A percentile compares a stretch with the other conserved stretches of the same genome.
Conservation (phyloP, 768 basidiomycete genomes). For the Butyriboletus loyo region DNA sequence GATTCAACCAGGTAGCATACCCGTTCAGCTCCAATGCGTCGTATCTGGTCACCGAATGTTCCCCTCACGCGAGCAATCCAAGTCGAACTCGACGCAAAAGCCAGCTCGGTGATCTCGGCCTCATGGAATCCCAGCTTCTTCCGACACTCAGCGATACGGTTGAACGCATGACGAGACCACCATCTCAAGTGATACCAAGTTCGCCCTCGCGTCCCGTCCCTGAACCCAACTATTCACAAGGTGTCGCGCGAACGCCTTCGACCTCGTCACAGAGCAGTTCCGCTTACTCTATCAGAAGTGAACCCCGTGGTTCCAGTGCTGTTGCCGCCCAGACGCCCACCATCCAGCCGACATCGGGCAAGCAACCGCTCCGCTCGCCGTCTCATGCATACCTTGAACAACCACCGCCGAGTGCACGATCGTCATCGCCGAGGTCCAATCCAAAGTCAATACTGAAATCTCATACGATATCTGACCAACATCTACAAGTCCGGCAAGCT, state of each 20-base stretch:
- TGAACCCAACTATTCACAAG: not conserved
- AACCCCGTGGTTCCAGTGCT: not conserved
- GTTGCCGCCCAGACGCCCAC: not conserved
- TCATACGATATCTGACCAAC: conserved; percentile 17
- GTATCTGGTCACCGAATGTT: conserved; percentile 1
- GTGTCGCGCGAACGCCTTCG: conserved; percentile 17
- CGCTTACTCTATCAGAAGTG: conserved; percentile 7
- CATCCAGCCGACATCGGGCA: not conserved
- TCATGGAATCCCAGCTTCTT: conserved; percentile 61
- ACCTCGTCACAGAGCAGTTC: conserved; percentile 19
- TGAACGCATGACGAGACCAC: conserved; percentile 65
- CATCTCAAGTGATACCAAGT: conserved; percentile 29
- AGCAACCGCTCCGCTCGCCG: conserved; percentile 8
- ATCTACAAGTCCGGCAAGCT: conserved; percentile 10
- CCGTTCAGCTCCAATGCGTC: conserved; percentile 18
- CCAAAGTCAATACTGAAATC: conserved; percentile 34
- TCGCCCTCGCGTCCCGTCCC: conserved; percentile 6
- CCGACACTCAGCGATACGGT: conserved; percentile 73
- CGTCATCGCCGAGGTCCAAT: conserved; percentile 27
- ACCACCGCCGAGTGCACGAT: conserved; percentile 7
- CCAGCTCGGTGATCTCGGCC: conserved; percentile 50
- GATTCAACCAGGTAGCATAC: not conserved
- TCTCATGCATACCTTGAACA: conserved; percentile 11
- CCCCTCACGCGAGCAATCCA: not conserved
- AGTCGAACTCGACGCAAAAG: conserved; percentile 32